These are phyloP conservation scores for Solanum rostratum DNA, from an alignment of 257 asterid species.

Conservation along the genomic window DNA sequence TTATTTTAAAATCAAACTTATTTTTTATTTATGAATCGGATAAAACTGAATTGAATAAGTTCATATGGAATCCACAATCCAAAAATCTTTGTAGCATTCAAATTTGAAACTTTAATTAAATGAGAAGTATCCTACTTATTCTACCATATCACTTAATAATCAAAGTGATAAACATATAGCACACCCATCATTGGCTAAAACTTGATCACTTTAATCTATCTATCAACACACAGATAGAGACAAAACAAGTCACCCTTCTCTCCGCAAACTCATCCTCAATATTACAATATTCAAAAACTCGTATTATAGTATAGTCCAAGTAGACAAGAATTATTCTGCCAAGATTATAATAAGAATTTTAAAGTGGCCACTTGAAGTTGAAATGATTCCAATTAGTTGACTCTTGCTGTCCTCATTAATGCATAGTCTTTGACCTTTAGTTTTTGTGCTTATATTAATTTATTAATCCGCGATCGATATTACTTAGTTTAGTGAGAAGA, in stretches of 20 bases:
- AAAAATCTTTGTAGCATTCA: too few species aligned
- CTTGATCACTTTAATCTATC: background rate
- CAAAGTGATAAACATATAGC: background rate
- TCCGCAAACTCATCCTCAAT: background rate
- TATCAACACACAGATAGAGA: background rate
- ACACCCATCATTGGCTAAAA: background rate
- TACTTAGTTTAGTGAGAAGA: background rate
- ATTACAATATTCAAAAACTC: background rate
- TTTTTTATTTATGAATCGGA: too few species aligned
- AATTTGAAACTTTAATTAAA: too few species aligned
- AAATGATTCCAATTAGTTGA: background rate
- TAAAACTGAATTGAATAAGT: too few species aligned
- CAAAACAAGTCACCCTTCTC: background rate
- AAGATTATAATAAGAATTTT: background rate
- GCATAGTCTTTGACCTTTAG: background rate
- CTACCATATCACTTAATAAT: background rate
- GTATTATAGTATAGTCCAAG: background rate
- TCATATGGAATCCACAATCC: too few species aligned
- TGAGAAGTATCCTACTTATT: too few species aligned
- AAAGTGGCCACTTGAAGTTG: background rate
- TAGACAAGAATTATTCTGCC: background rate
- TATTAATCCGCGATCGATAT: background rate
- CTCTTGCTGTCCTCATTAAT: background rate
- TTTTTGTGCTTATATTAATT: background rate
- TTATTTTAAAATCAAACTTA: too few species aligned